phyloP scores from a whole-genome alignment of 805 yeast genomes.

The Hanseniaspora occidentalis region DNA sequence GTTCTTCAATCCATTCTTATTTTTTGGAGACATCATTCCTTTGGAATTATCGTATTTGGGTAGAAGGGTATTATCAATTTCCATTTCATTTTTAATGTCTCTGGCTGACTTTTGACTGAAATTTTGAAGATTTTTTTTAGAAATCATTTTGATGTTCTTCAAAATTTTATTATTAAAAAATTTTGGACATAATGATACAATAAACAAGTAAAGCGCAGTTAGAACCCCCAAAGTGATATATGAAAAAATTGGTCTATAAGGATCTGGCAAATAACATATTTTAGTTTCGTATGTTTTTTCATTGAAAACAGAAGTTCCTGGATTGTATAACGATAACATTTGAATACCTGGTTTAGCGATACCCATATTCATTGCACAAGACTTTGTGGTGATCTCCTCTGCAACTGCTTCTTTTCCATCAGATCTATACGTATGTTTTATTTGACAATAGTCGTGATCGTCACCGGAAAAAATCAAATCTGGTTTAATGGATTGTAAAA shows the following conservation, averaged over 20 bases:
- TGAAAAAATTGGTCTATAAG: conserved; percentile 29
- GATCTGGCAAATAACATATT: conserved; percentile 47
- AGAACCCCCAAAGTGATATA: conserved; percentile 9
- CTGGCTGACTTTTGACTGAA: no score
- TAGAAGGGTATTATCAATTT: background rate
- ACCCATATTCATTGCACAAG: conserved; percentile 90
- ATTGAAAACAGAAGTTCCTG: conserved; percentile 15
- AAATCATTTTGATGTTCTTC: background rate
- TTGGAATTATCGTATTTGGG: background rate
- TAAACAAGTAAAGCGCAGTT: conserved; percentile 11
- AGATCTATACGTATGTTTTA: conserved; percentile 33
- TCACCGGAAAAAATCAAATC: conserved; percentile 75
- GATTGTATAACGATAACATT: conserved; percentile 52
- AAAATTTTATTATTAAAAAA: conserved; percentile 14
- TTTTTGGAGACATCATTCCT: no score
- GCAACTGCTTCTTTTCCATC: conserved; percentile 23
- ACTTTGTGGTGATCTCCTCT: conserved; percentile 78
- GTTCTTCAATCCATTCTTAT: background rate
- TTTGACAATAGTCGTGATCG: conserved; percentile 92
- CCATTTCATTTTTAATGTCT: background rate
- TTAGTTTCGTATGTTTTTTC: conserved; percentile 28
- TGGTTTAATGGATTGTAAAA: conserved; percentile 53
- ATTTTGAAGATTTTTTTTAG: background rate
- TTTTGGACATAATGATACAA: conserved; percentile 20
- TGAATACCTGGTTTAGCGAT: conserved; percentile 78